A percentile compares a stretch with the other conserved stretches of the same genome.
Evolutionary conservation across 2,329 filamentous ascomycete genomes (phyloP).

Genomic region (Talaromyces sp.): DNA sequence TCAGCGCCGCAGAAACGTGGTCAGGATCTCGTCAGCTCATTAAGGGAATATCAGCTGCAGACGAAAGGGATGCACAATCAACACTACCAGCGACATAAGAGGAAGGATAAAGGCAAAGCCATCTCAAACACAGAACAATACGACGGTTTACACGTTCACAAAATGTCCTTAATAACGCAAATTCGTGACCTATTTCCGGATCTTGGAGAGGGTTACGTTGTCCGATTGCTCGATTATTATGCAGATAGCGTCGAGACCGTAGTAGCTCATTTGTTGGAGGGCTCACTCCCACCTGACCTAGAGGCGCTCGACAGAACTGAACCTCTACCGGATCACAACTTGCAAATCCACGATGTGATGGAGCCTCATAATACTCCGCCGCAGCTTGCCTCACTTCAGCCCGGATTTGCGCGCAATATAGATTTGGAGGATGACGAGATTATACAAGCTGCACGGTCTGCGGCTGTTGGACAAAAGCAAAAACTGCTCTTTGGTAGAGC

Average conservation of each 20-base stretch:
- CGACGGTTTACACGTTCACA: constrained; percentile 68
- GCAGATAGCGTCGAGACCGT: constrained; percentile 73
- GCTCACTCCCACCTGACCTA: constrained; percentile 69
- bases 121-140: constrained; percentile 37
- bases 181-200: constrained; percentile 94
- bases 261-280: constrained; percentile 77
- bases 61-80: constrained; percentile 40
- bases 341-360: constrained; percentile 50
- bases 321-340: constrained; percentile 41
- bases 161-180: constrained; percentile 79
- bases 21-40: constrained; percentile 39
- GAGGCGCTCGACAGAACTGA: constrained; percentile 63
- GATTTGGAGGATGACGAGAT: constrained; percentile 79
- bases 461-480: constrained; percentile 27
- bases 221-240: constrained; percentile 77
- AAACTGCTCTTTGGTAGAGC: constrained; percentile 76
- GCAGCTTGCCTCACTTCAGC: constrained; percentile 27
- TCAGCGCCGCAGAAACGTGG: constrained; percentile 42
- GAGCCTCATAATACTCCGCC: constrained; percentile 52
- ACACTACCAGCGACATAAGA: constrained; percentile 42
- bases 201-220: constrained; percentile 77
- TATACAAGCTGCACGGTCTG: constrained; percentile 66
- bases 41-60: constrained; percentile 41
- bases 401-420: constrained; percentile 59
- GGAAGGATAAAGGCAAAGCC: constrained; percentile 43